Evolutionary conservation across 495 filamentous ascomycete genomes (phyloP).

Genomic region (Hypomontagnella monticulosa): DNA sequence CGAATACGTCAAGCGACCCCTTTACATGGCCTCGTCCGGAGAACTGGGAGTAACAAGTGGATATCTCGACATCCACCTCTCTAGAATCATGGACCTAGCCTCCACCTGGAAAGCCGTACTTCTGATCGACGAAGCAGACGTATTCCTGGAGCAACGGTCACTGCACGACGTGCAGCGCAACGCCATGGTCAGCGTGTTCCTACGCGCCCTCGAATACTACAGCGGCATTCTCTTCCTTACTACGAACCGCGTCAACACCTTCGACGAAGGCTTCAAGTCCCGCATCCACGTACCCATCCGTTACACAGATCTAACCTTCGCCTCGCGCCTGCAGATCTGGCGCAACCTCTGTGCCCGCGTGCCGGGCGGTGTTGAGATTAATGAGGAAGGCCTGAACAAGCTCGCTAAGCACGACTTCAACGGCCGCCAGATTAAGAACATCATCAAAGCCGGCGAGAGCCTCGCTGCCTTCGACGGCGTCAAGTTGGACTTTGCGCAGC

Average conservation of each 20-base stretch:
- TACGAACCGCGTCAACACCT: conserved; percentile 55
- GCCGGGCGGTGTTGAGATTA: conserved; percentile 52
- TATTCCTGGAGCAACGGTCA: conserved; percentile 57
- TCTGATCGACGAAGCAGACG: conserved; percentile 62
- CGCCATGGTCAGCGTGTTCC: conserved; percentile 57
- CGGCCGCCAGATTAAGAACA: conserved; percentile 71
- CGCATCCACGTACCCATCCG: conserved; percentile 56
- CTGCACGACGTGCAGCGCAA: conserved; percentile 57
- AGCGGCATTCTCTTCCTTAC: conserved; percentile 60
- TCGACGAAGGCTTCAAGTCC: conserved; percentile 57
- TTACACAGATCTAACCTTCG: conserved; percentile 49
- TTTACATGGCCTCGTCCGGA: conserved; percentile 63
- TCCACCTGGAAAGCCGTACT: conserved; percentile 61
- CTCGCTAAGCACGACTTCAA: conserved; percentile 63
- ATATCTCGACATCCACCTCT: conserved; percentile 47
- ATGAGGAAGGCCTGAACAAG: conserved; percentile 51
- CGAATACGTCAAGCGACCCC: conserved; percentile 59
- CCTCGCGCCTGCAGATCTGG: conserved; percentile 55
- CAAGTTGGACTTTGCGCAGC: conserved; percentile 43
- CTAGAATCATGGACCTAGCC: conserved; percentile 60
- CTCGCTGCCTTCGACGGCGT: conserved; percentile 47
- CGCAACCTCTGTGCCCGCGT: conserved; percentile 53
- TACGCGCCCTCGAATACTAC: conserved; percentile 59
- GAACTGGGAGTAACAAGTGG: conserved; percentile 58
- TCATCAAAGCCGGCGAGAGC: conserved; percentile 63